Base-by-base conservation (phyloP, 441 rosid species). In the Manihot esculenta region DNA sequence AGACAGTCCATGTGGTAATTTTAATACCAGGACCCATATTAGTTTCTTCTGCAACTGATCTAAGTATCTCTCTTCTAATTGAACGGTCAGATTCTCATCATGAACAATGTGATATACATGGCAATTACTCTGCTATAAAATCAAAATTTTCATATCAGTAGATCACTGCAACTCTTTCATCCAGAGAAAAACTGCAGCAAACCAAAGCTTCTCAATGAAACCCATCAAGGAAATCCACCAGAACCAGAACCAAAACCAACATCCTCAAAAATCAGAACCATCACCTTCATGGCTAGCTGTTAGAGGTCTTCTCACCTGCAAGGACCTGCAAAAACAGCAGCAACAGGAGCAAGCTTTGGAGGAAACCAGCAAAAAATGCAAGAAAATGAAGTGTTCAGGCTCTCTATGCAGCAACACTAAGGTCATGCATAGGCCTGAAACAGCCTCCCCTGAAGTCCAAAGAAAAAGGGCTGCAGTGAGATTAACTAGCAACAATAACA, bases 381-480 rank as follows among this genome's bases (percentile, higher is more conserved):
- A 89, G 89, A 89, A 89, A 74, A 78, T 86, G 78, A 89, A 73
- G 70, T 89, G 91, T 64, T 88, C 96, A 15, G 91, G 89, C 17
- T 87, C 92, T 11, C 68, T 87, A 2, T 86, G 89, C 72, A 89
- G 86, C 85, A 89, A 85, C 84, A 88, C 89, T 24, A 85, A 87
- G 78, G 84, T 89, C 51, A 83, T 80, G 85, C 86, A 83, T 24
- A 80, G 72, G 76, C 88, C 89, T 35, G 90, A 81, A 73, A 66
- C 47, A 2, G 41, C 80, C 17, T 76, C 83, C 42, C 84, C 81
- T 27, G 83, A 84, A 45, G 15, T 62, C 30, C 82, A 54, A 12
- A 85, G 73, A 73, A 86, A 76, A 63, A 77, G 75, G 79, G 78
- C 79, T 59, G 63, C 79, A 5, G 5, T 75, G 64, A 72, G 68